phyloP scores from a whole-genome alignment of 2,329 filamentous ascomycete species.

The Cryphonectria carpinicola region DNA sequence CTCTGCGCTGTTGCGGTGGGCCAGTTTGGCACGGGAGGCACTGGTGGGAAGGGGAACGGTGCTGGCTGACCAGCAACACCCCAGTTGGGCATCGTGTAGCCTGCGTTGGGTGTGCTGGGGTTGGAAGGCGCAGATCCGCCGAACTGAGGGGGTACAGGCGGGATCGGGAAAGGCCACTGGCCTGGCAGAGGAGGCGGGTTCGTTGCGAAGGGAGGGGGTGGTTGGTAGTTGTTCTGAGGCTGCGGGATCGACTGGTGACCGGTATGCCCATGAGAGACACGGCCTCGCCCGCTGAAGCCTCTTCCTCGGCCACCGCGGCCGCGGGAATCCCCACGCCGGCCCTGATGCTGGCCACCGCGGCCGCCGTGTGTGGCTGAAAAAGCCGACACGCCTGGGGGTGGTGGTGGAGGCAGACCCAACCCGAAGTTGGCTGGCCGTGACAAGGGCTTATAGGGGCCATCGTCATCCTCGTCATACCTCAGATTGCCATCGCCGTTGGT shows the following conservation, averaged over 20 bases:
- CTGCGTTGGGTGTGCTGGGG: slow-evolving; percentile 24
- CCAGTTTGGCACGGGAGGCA: slow-evolving; percentile 26
- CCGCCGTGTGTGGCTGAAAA: slow-evolving; percentile 24
- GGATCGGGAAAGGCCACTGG: slow-evolving; percentile 32
- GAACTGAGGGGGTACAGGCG: slow-evolving; percentile 26
- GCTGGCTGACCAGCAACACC: slow-evolving; percentile 20
- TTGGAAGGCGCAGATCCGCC: slow-evolving; percentile 23
- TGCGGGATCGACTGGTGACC: slow-evolving; percentile 31
- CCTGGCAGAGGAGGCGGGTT: slow-evolving; percentile 27
- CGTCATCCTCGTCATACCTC: slow-evolving; percentile 71
- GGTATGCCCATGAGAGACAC: slow-evolving; percentile 42
- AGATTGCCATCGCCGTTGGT: slow-evolving; percentile 49
- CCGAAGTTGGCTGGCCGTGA: slow-evolving; percentile 68
- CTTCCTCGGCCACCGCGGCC: slow-evolving; percentile 49
- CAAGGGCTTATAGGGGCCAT: slow-evolving; percentile 73
- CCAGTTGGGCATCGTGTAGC: slow-evolving; percentile 27
- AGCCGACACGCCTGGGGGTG: slow-evolving; percentile 34
- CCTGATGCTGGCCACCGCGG: slow-evolving; percentile 40
- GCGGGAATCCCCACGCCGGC: slow-evolving; percentile 50
- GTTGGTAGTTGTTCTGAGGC: slow-evolving; percentile 31
- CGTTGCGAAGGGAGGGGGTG: slow-evolving; percentile 34
- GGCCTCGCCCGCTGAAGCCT: slow-evolving; percentile 45
- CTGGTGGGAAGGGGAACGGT: slow-evolving; percentile 27
- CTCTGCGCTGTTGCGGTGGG: slow-evolving; percentile 15
- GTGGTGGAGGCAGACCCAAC: slow-evolving; percentile 51